Base-by-base conservation (phyloP, 2,329 filamentous ascomycete genomes). In the Hymenoscyphus fructigenus region DNA sequence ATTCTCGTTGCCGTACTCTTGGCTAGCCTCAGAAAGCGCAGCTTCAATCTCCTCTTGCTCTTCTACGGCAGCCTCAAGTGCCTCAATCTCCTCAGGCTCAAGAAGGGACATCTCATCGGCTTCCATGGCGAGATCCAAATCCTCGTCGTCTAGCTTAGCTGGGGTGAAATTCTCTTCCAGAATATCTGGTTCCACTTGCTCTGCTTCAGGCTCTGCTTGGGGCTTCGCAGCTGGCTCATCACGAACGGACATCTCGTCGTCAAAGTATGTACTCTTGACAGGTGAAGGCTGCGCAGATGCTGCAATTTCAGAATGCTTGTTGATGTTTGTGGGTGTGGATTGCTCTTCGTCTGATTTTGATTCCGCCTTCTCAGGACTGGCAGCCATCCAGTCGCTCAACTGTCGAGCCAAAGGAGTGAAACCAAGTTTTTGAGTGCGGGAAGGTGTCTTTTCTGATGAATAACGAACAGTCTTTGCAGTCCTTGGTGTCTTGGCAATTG, bases 1-100 rank as follows among this genome's bases (percentile, higher is more conserved):
- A 73, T 90, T 90, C 73, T 91, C 88, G 69, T 91, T 87, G 2
- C 83, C 87, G 71, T 89, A 89, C 68, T 88, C 85, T 68, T 90
- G 84, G 70, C 86, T 89, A 1, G 84, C 83, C 66, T 88, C 85
- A 0, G 87, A 89, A 17, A 50, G 53, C 1, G 60, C 29, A 5
- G 55, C 15, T 17, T 64, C 50, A 60, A 36, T 20, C 26, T 26
- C 29, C 17, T 60, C 58, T 12, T 28, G 28, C 15, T 65, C 63
- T 26, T 50, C 26, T 50, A 57, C 53, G 20, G 50, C 63, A 59
- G 60, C 32, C 26, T 61, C 47, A 17, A 61, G 29, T 32, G 60
- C 61, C 15, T 66, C 68, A 50, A 71, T 68, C 14, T 74, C 63
- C 60, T 70, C 66, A 28, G 79, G 76, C 60, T 84, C 82, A 74